Base-by-base conservation (phyloP, 306 rosid species). In the Malus sieversii region DNA sequence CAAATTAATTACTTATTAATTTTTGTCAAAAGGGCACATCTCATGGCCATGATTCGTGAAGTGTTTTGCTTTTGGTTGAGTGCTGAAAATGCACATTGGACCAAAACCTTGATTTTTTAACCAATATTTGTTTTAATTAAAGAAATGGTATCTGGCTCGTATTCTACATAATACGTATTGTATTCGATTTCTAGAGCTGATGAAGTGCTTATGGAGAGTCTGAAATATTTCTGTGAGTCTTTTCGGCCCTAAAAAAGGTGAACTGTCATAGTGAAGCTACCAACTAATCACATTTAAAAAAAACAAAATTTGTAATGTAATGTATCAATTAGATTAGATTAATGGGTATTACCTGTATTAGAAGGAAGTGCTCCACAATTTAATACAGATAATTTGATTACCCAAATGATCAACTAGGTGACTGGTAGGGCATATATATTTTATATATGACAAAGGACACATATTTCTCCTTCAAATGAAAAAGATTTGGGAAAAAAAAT, bases 41-140 rank as follows among this genome's bases (percentile, higher is more conserved):
- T 81, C 73, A 78, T 77, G 87, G 51, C 38, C 48, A 66, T 66
- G 68, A 58, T 58, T 57, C 55, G 18, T 51, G 20, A 53, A 46
- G 61, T 69, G 74, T 38, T 72, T 30, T 75, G 75, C 59, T 73
- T 84, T 51, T 86, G 65, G 79, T 85, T 63, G 75, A 85, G 87
- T 83, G 87, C 85, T 82, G 71, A 75, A 83, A 85, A 71, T 78
- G 85, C 83, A 85, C 85, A 85, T 87, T 86, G 85, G 79, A 81
- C 68, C 42, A 30, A 30, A n/a, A 32, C 42, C 13, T 10, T 30
- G 18, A 48, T 33, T 29, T 19, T 30, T n/a, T 10, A 11, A 15
- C 55, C 55, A 51, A 51, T 51, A 51, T 51, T 51, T 51, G 18
- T 51, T 51, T 51, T 16, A 51, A 51, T 15, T 51, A 16, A 4